Evolutionary conservation across 202 grass and related monocot genomes (phyloP), one percentile per base, ranked within the genome.

Genomic region (Eragrostis tef): DNA sequence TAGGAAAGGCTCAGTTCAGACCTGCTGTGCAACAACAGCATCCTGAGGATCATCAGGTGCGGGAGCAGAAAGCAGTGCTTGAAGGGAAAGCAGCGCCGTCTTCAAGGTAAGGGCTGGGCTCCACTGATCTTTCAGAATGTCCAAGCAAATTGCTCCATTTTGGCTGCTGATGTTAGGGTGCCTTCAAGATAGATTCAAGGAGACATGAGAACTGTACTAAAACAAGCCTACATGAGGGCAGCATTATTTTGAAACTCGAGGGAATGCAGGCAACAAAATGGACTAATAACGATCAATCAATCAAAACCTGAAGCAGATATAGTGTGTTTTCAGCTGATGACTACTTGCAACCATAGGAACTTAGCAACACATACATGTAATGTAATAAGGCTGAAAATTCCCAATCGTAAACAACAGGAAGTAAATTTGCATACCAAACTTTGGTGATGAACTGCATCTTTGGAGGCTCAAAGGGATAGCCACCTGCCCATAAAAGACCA

Each of bases 361-460:
- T n/a, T n/a, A n/a, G n/a, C n/a, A n/a, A n/a, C n/a, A n/a, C n/a
- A n/a, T n/a, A n/a, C n/a, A n/a, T n/a, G n/a, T n/a, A n/a, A n/a
- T n/a, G n/a, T n/a, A n/a, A n/a, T n/a, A n/a, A n/a, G n/a, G n/a
- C n/a, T n/a, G n/a, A n/a, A n/a, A n/a, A n/a, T n/a, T n/a, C n/a
- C n/a, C n/a, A n/a, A n/a, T n/a, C n/a, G n/a, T n/a, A n/a, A 54
- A 67, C 0, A 74, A 31, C 0, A 47, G 12, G 64, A 17, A 78
- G 64, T 27, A 17, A 81, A 44, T 22, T 58, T 87, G 5, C 96
- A 17, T 95, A 99, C 96, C 96, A 99, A 75, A 99, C 96, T 99
- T 96, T 99, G 21, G 96, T 99, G 81, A 99, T 54, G 72, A 99
- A 99, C 77, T 93, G 96, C 96, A 99, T 99, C 85, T 99, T 99